Conservation (phyloP, 306 rosid species). For the Gleditsia sinensis region DNA sequence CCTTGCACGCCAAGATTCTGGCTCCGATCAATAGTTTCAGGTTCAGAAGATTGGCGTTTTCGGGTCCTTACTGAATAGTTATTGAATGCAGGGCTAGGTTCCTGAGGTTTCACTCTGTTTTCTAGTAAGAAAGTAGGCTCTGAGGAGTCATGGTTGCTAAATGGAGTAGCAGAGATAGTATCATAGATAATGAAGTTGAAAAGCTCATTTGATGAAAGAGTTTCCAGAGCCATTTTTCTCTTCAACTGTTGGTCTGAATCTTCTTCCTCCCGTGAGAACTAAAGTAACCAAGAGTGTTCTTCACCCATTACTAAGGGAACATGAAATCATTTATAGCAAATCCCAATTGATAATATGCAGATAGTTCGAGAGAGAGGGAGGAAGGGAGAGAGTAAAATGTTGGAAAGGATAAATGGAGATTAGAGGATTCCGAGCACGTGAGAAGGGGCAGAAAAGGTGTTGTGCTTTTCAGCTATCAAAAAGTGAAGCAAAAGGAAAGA, state of each 20-base stretch:
- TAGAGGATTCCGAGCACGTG: conserved; percentile 61
- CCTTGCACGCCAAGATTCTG: conserved; percentile 41
- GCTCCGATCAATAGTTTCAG: conserved; percentile 18
- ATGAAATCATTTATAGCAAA: conserved; percentile 43
- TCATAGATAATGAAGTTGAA: conserved; percentile 80
- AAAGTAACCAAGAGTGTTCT: neutral
- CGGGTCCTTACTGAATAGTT: neutral
- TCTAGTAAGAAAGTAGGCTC: conserved; percentile 38
- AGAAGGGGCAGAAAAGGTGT: conserved; percentile 59
- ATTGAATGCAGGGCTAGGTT: conserved; percentile 18
- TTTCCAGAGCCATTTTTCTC: conserved; percentile 64
- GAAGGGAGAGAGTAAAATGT: conserved; percentile 16
- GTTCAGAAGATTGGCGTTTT: conserved; percentile 35
- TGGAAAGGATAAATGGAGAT: conserved; percentile 25
- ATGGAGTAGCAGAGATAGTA: conserved; percentile 73
- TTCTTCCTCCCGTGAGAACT: neutral
- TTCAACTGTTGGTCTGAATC: neutral
- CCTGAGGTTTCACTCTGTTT: conserved; percentile 27
- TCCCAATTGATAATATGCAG: conserved; percentile 24
- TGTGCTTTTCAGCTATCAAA: conserved; percentile 56
- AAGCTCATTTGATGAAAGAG: conserved; percentile 64
- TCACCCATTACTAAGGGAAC: conserved; percentile 3
- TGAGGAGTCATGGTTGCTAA: conserved; percentile 41
- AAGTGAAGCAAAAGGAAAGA: conserved; percentile 45
- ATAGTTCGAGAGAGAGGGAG: conserved; percentile 13